Base-by-base conservation (phyloP, 2,329 filamentous ascomycete species). In the Trichoderma pleuroti region DNA sequence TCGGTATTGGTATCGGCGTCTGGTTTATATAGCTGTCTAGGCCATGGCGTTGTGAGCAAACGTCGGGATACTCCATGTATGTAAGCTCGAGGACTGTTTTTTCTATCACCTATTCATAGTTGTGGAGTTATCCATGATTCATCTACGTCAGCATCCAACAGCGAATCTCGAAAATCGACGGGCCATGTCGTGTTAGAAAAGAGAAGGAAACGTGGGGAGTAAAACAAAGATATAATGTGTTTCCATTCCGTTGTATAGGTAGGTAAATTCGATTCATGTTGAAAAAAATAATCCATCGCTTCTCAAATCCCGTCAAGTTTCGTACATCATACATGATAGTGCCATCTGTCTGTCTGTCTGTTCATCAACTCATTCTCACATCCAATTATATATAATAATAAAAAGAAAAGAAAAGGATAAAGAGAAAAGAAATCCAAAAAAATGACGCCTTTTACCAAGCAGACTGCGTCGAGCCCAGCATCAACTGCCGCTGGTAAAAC, bases 401-500 rank as follows among this genome's bases (percentile, higher is more conserved):
- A 30, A 30, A 56, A 49, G 11, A 39, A 60, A 5, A 5, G 18
- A 42, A 28, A 26, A n/a, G 16, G 16, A 42, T n/a, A 42, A 61
- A n/a, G 18, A 42, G n/a, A 14, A 32, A 62, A 5, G 11, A n/a
- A n/a, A 21, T 49, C 5, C 42, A 12, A 11, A 39, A 11, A 56
- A 36, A 36, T 14, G 14, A 36, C 5, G 46, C 46, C 11, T 14
- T 32, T 68, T 57, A 68, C 65, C 65, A 68, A 24, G 65, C 36
- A 28, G 65, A 68, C 28, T 68, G 65, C 39, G 65, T 68, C 54
- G 65, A 54, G 3, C 67, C 59, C 16, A 70, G 59, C 67, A 70
- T 70, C 12, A 70, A 46, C 54, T 70, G 67, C n/a, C 59, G 67
- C 46, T 70, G 67, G 11, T 70, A 70, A 57, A 70, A 70, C 11